Percentiles rank a stretch among this genome's conserved stretches.
Evolutionary conservation across 208 protist genomes (phyloP).

Genomic region (Sergeia podlipaevii): DNA sequence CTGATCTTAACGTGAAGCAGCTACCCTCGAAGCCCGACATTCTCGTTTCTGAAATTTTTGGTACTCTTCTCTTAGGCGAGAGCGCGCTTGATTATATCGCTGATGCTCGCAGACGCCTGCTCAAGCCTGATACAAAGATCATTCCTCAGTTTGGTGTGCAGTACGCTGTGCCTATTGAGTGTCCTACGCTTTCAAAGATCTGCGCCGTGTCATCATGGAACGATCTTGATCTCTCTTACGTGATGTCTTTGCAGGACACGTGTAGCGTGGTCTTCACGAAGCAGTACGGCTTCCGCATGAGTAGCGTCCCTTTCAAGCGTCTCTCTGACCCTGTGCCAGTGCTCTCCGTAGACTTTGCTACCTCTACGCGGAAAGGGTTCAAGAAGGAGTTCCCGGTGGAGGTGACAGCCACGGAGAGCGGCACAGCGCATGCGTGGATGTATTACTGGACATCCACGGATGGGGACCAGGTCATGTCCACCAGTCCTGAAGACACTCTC

Average conservation of each 20-base stretch:
- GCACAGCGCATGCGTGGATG: conserved; percentile 84
- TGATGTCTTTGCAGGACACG: conserved; percentile 90
- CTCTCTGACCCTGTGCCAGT: conserved; percentile 73
- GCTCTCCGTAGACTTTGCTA: conserved; percentile 81
- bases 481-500: conserved; percentile 70
- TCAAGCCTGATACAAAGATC: conserved; percentile 63
- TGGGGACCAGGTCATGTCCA: conserved; percentile 74
- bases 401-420: conserved; percentile 46
- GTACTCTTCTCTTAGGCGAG: conserved; percentile 91
- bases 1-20: conserved; percentile 57
- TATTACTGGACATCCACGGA: conserved; percentile 62
- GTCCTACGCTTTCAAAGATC: conserved; percentile 60
- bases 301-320: conserved; percentile 63
- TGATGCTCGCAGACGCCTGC: conserved; percentile 72
- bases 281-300: conserved; percentile 92
- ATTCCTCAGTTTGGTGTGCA: conserved; percentile 82
- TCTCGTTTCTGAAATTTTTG: conserved; percentile 92
- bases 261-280: conserved; percentile 91
- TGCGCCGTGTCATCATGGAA: conserved; percentile 79
- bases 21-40: conserved; percentile 72
- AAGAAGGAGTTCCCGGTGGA: conserved; percentile 22
- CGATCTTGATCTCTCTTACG: conserved; percentile 72
- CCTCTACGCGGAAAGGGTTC: conserved; percentile 25
- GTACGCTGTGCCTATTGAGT: conserved; percentile 91
- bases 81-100: conserved; percentile 89